phyloP scores from a whole-genome alignment of 345 rosid species.

The Sonneratia alba region DNA sequence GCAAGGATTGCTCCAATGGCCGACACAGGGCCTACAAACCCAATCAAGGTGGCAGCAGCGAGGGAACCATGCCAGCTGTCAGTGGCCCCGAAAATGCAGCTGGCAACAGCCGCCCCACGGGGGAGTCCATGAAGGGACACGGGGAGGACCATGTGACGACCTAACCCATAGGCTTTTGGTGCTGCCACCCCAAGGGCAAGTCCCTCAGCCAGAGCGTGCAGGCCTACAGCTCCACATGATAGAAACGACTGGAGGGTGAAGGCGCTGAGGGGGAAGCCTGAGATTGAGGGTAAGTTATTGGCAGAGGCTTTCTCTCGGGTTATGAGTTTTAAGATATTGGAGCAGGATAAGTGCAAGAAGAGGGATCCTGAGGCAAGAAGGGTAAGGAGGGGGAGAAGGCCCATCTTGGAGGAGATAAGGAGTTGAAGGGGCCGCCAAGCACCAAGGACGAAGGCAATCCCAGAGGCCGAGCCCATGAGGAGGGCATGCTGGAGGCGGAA shows the following conservation, averaged over 20 bases:
- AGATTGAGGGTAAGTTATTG: slow-evolving; percentile 32
- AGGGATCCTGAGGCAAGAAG: slow-evolving; percentile 58
- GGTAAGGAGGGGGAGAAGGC: slow-evolving; percentile 41
- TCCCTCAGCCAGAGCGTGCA: slow-evolving; percentile 96
- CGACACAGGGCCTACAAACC: slow-evolving; percentile 83
- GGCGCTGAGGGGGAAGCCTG: slow-evolving; percentile 57
- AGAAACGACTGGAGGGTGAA: slow-evolving; percentile 80
- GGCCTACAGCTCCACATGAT: slow-evolving; percentile 78
- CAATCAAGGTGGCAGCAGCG: slow-evolving; percentile 79
- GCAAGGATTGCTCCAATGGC: slow-evolving; percentile 89
- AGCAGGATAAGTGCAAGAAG: slow-evolving; percentile 44
- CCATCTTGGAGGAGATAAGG: slow-evolving; percentile 68
- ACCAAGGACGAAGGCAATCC: slow-evolving; percentile 85
- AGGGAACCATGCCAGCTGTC: slow-evolving; percentile 88
- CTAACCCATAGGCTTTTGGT: slow-evolving; percentile 90
- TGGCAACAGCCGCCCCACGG: slow-evolving; percentile 93
- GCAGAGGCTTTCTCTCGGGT: slow-evolving; percentile 47
- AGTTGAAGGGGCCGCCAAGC: slow-evolving; percentile 91
- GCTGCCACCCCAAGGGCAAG: slow-evolving; percentile 98
- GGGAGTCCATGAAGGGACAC: slow-evolving; percentile 94
- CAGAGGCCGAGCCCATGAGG: slow-evolving; percentile 89
- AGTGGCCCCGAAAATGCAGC: slow-evolving; percentile 88
- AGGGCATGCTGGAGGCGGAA: slow-evolving; percentile 82
- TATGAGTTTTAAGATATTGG: slow-evolving; percentile 41
- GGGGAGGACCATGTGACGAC: slow-evolving; percentile 93